Evolutionary conservation across 495 filamentous ascomycete species (phyloP), one percentile per base, ranked within the genome.

Genomic region (Immersiella caudata): DNA sequence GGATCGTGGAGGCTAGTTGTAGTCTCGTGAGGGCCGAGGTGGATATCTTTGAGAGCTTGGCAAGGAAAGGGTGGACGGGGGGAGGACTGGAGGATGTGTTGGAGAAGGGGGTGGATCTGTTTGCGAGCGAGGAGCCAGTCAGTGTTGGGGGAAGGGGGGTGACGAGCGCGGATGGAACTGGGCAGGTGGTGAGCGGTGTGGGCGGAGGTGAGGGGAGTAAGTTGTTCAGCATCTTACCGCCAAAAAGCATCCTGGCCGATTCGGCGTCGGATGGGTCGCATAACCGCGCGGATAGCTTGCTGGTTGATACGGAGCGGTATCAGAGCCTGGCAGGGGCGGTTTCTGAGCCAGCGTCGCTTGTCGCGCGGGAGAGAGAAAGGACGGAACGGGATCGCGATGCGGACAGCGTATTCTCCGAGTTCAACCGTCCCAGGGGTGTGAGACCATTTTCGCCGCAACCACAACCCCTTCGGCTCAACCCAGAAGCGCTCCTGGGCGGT

Each of bases 41-140:
- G 7, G 87, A 89, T 66, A 88, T 89, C 58, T 89, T 88, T 70
- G 87, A 89, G 76, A 81, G 84, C 22, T 72, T 89, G 64, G 87
- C 87, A 51, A 74, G 85, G 60, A 89, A 89, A 66, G 87, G 87
- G 4, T 89, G 87, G 87, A 84, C 80, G 25, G 87, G 87, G 11
- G 87, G 87, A 27, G 87, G 87, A 0, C 73, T 89, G 22, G 86
- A 88, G 49, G 87, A 89, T 27, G 68, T 89, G 22, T 74, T 89
- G 21, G 86, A 88, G 65, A 82, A 80, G 68, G 86, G 86, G n/a
- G 76, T 79, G 55, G 87, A 89, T 71, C 76, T 88, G 16, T 89
- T 89, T 67, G 85, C 86, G 21, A 79, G 76, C 52, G 84, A 86
- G 50, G 75, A 78, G 50, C 65, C 71, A 51, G 36, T 62, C 6